A percentile compares a stretch with the other conserved stretches of the same genome.
Evolutionary conservation across 2,329 filamentous ascomycete species (phyloP).

Genomic region (Pestalotiopsis sp.): DNA sequence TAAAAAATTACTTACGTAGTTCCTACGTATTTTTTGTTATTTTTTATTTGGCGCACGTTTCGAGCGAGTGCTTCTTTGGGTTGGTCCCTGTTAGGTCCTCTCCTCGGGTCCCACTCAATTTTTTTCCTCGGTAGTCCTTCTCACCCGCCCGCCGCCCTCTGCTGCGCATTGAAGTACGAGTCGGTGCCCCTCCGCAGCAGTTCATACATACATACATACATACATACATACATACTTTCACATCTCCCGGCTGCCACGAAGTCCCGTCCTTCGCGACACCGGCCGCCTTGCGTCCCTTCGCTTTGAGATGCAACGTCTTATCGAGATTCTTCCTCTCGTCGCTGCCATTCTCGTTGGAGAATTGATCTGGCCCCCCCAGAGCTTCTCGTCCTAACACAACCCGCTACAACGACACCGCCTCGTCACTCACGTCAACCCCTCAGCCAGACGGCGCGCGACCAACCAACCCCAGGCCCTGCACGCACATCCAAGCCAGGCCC

Average conservation of each 20-base stretch:
- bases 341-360: constrained; percentile 5
- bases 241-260: neutral
- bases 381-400: neutral
- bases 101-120: neutral
- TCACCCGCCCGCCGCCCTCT: neutral
- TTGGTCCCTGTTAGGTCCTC: neutral
- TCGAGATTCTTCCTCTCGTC: neutral
- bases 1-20: neutral
- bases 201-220: neutral
- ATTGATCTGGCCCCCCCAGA: constrained; percentile 2
- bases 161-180: neutral
- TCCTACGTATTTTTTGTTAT: neutral
- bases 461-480: neutral
- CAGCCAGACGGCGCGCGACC: neutral
- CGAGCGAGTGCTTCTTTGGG: neutral
- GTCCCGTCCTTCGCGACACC: neutral
- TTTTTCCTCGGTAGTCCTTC: neutral
- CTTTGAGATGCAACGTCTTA: neutral
- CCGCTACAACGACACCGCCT: neutral
- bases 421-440: neutral
- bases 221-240: neutral
- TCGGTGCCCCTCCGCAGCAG: neutral
- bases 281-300: neutral
- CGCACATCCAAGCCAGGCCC: neutral
- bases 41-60: neutral